A percentile compares a stretch with the other conserved stretches of the same genome.
Evolutionary conservation across 345 rosid genomes (phyloP).

Genomic region (Cardiospermum halicacabum): DNA sequence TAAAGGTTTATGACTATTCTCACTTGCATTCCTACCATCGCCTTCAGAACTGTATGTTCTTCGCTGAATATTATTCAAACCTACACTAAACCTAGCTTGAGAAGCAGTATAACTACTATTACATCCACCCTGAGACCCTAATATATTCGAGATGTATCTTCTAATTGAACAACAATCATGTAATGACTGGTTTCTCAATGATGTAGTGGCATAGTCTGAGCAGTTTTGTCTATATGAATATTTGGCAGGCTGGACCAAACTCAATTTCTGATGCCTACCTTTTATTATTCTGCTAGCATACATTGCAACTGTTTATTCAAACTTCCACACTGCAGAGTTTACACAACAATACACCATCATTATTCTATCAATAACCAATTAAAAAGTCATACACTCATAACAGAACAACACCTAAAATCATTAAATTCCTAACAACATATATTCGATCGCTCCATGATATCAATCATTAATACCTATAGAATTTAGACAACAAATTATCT

Average conservation of each 20-base stretch:
- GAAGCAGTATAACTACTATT: slow-evolving; percentile 17
- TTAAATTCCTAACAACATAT: no score
- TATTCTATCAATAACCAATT: no score
- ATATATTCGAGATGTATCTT: slow-evolving; percentile 29
- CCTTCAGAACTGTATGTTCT: slow-evolving; percentile 75
- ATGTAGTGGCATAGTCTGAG: slow-evolving; percentile 26
- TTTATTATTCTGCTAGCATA: slow-evolving; percentile 58
- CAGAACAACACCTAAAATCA: neutral
- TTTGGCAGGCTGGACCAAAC: slow-evolving; percentile 45
- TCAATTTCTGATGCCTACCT: slow-evolving; percentile 59
- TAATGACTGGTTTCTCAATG: slow-evolving; percentile 19
- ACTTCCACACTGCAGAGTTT: slow-evolving; percentile 22
- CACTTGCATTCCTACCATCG: slow-evolving; percentile 78
- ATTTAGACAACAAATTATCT: no score
- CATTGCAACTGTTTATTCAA: slow-evolving; percentile 44
- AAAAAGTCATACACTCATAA: neutral
- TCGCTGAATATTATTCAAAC: slow-evolving; percentile 32
- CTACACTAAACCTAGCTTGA: slow-evolving; percentile 17
- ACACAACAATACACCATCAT: neutral
- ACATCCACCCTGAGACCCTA: slow-evolving; percentile 22
- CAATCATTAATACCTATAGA: no score
- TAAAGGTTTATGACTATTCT: slow-evolving; percentile 49
- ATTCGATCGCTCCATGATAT: no score
- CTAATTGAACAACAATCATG: slow-evolving; percentile 32
- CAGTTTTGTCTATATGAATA: slow-evolving; percentile 32